A percentile compares a stretch with the other conserved stretches of the same genome.
phyloP scores from a whole-genome alignment of 306 rosid species.

The Sechiopsis laciniata region DNA sequence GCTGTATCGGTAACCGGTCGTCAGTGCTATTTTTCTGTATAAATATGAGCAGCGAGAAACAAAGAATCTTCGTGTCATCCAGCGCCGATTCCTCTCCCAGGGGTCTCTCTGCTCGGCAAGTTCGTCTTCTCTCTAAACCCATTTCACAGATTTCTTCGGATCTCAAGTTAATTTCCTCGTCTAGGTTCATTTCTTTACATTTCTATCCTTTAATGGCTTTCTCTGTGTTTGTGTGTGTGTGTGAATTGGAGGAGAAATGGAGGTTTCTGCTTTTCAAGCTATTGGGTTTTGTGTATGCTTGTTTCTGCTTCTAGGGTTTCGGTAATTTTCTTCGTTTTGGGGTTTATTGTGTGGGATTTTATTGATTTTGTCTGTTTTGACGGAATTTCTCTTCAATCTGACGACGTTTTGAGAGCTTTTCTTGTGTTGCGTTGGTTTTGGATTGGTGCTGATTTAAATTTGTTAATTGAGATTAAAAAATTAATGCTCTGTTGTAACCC shows the following conservation, averaged over 20 bases:
- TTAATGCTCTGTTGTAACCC: not conserved
- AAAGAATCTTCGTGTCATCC: not conserved
- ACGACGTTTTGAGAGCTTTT: not conserved
- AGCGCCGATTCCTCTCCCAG: not conserved
- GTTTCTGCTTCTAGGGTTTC: not conserved
- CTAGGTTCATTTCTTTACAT: not conserved
- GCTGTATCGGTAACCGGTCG: conserved; percentile 13
- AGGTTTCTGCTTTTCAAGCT: not conserved
- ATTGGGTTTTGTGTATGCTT: not conserved
- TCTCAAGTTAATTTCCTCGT: not conserved
- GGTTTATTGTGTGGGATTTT: not conserved
- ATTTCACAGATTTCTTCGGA: not conserved
- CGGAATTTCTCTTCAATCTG: conserved; percentile 2
- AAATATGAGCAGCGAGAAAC: not conserved
- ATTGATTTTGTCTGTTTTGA: not conserved
- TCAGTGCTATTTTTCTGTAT: not conserved
- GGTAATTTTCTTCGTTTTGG: not conserved
- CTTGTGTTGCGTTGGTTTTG: not conserved
- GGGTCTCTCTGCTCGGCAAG: not conserved
- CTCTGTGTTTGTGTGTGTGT: not conserved
- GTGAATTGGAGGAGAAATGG: not conserved
- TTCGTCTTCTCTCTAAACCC: not conserved
- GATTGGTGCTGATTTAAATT: too few relatives aligned
- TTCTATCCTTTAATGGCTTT: not conserved
- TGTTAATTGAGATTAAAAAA: not conserved